Evolutionary conservation across 1,284 basidiomycete species (phyloP), one percentile per base, ranked within the genome.

Genomic region (Rhizoctonia solani): DNA sequence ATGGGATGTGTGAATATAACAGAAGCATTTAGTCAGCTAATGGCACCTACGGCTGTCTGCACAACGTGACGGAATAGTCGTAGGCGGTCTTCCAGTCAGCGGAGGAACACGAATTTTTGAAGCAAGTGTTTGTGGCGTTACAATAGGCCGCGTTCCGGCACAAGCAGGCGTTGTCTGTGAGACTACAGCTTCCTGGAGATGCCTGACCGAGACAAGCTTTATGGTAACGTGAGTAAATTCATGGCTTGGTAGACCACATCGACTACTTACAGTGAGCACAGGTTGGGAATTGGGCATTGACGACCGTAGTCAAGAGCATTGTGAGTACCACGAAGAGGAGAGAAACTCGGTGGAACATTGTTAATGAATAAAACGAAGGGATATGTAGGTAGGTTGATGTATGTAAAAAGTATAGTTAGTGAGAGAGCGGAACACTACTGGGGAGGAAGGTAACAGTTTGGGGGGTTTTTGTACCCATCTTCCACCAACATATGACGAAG

Each of bases 131-230:
- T 11, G 69, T 69, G 16, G 65, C 19, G 21, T 54, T 61, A 34
- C 67, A 44, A 37, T 61, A 71, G 41, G 19, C 37, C 3, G 67
- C n/a, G 50, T 63, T 65, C 23, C 55, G 42, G 66, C 70, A 71
- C 42, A 69, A 41, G 49, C 70, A 71, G n/a, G 49, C 46, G 30
- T 66, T 53, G 27, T 71, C 70, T 3, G 61, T 70, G 9, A 32
- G n/a, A 29, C 59, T 25, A 46, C 69, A 70, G 21, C 6, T 25
- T 3, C 66, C 69, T 30, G 21, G 19, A 16, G 21, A 29, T 29
- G 46, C 55, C 19, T 37, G 32, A 32, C 58, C 58, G 32, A 63
- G 4, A 23, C 58, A 63, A 9, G 47, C 58, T 63, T n/a, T 6
- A 63, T 1, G 11, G n/a, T 27, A 32, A 25, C 19, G n/a, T n/a